phyloP scores from a whole-genome alignment of 805 yeast genomes.

The Metschnikowia corniflorae region DNA sequence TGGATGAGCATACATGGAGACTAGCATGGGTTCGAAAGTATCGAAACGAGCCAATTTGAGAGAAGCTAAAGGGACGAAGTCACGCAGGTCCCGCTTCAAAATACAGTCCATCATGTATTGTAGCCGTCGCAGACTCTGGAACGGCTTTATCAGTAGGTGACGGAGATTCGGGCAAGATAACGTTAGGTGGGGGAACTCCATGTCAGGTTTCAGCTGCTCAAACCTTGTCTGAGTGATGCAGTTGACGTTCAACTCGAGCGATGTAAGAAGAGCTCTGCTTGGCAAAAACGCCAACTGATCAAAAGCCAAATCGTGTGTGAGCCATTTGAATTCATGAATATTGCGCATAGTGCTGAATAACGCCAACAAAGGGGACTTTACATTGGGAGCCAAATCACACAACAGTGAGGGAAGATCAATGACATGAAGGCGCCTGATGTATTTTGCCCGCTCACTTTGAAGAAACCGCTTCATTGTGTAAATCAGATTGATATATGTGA shows the following conservation, averaged over 20 bases:
- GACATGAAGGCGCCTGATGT: slow-evolving; percentile 28
- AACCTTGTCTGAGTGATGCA: too few species aligned
- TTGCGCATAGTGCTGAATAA: slow-evolving; percentile 25
- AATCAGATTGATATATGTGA: slow-evolving; percentile 34
- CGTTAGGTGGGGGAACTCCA: too few species aligned
- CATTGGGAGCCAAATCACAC: too few species aligned
- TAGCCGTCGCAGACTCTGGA: slow-evolving; percentile 14
- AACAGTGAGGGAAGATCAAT: too few species aligned
- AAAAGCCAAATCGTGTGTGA: slow-evolving; percentile 27
- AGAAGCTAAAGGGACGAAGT: not conserved
- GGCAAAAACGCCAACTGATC: slow-evolving; percentile 31
- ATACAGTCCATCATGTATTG: too few species aligned
- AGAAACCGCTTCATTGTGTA: slow-evolving; percentile 37
- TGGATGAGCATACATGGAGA: too few species aligned
- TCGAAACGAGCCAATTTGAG: not conserved
- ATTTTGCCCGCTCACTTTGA: not conserved
- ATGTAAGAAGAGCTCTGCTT: slow-evolving; percentile 21
- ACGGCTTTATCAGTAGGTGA: not conserved
- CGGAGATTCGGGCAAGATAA: not conserved
- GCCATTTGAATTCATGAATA: slow-evolving; percentile 33
- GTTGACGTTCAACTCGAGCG: not conserved
- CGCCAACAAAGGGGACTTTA: slow-evolving; percentile 30
- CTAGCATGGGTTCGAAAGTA: not conserved
- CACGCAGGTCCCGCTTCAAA: not conserved
- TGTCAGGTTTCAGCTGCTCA: not conserved